Evolutionary conservation across 306 rosid genomes (phyloP), one percentile per base, ranked within the genome.

Genomic region (Sechiopsis laciniata): DNA sequence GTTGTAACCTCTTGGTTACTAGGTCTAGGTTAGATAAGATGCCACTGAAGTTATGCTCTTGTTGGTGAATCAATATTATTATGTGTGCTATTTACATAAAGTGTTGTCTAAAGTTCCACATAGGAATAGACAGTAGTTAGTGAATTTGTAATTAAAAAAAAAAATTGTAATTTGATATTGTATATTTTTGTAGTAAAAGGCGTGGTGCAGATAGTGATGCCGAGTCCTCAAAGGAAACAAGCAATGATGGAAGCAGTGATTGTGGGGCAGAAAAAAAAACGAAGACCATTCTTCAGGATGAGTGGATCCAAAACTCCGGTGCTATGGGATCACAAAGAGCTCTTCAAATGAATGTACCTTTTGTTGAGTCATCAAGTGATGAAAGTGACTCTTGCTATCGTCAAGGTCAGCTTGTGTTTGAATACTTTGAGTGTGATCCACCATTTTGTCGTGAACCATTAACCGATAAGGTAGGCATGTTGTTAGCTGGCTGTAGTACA

Each of bases 361-460:
- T 81, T 40, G 58, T 45, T 72, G 90, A 89, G 68, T 89, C 89
- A 73, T 85, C 91, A 10, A 85, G 88, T 76, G 97, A 91, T 57
- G 96, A 87, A 79, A 80, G 78, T 55, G 91, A 85, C 82, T 82
- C 84, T 70, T 78, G 80, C 83, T 79, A 81, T 71, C 88, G 88
- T 62, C 82, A 89, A 19, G 94, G 84, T 72, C 86, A 84, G 61
- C 92, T 83, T 71, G 71, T 92, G 68, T 92, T 86, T 75, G 82
- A 92, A 75, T 92, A 86, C 82, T 73, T 92, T 79, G 95, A 85
- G 83, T 82, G 52, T 20, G 97, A 91, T 71, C 82, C 87, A 37
- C 97, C 97, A 60, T 88, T 83, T 81, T 77, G 87, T 72, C 97
- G 97, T 60, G 90, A 81, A 76, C 97, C 97, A 78, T 85, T 91